A percentile compares a stretch with the other conserved stretches of the same genome.
Evolutionary conservation across 345 rosid genomes (phyloP).

Genomic region (Brassica napus): DNA sequence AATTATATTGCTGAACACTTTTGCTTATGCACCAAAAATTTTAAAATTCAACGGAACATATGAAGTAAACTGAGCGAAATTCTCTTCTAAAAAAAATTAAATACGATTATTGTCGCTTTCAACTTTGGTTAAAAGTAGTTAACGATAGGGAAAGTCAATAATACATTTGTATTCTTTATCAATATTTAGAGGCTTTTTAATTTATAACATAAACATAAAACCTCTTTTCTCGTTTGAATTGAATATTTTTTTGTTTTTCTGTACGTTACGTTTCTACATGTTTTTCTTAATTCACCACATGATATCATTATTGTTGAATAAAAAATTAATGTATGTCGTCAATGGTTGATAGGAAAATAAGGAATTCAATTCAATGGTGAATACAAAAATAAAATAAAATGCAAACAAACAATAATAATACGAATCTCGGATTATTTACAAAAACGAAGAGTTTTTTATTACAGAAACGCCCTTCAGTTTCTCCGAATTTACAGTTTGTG

Average conservation of each 20-base stretch:
- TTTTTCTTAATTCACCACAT: background rate
- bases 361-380: background rate
- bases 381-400: background rate
- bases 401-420: background rate
- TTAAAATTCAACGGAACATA: background rate
- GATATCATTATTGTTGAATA: background rate
- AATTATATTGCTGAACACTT: background rate
- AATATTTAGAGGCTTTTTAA: background rate
- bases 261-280: background rate
- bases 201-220: background rate
- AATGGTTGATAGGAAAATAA: background rate
- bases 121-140: slow-evolving; percentile 3
- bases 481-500: slow-evolving; percentile 50
- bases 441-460: background rate
- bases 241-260: background rate
- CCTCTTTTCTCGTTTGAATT: background rate
- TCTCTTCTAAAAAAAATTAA: background rate
- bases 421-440: background rate
- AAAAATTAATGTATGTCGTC: background rate
- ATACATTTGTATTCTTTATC: background rate
- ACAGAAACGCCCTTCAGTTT: background rate
- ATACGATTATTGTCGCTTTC: background rate
- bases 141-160: background rate
- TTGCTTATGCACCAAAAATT: background rate
- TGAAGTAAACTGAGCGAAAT: background rate